Conservation (phyloP, 2,329 filamentous ascomycete species). For the Chaetomium sp. region DNA sequence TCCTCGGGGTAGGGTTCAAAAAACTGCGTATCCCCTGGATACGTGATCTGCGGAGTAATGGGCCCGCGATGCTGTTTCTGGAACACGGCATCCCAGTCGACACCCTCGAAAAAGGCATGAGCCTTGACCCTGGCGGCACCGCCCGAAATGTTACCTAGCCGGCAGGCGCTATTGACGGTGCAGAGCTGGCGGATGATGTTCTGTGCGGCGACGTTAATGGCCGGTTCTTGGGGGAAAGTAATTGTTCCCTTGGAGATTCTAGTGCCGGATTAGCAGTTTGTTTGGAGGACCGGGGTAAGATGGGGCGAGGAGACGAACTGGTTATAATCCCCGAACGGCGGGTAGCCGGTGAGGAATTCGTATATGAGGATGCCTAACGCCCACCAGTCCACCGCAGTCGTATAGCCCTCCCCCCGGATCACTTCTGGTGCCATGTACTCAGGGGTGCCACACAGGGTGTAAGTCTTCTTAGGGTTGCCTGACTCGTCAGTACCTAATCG, state of each 20-base stretch:
- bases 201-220: constrained; percentile 61
- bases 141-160: constrained; percentile 72
- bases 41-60: constrained; percentile 66
- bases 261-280: neutral
- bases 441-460: constrained; percentile 76
- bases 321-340: constrained; percentile 83
- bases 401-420: constrained; percentile 73
- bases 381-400: constrained; percentile 80
- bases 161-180: constrained; percentile 69
- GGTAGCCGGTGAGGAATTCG: constrained; percentile 78
- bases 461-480: constrained; percentile 56
- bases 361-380: constrained; percentile 77
- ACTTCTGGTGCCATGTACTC: constrained; percentile 82
- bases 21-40: constrained; percentile 68
- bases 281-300: neutral
- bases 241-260: constrained; percentile 76
- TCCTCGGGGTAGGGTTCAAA: constrained; percentile 79
- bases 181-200: constrained; percentile 71
- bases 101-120: constrained; percentile 66
- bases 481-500: constrained; percentile 54
- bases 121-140: constrained; percentile 65
- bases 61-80: constrained; percentile 59
- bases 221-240: constrained; percentile 60
- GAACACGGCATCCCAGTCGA: constrained; percentile 69
- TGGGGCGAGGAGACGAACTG: constrained; percentile 42